phyloP scores from a whole-genome alignment of 306 rosid species.

The Amphicarpaea edgeworthii region DNA sequence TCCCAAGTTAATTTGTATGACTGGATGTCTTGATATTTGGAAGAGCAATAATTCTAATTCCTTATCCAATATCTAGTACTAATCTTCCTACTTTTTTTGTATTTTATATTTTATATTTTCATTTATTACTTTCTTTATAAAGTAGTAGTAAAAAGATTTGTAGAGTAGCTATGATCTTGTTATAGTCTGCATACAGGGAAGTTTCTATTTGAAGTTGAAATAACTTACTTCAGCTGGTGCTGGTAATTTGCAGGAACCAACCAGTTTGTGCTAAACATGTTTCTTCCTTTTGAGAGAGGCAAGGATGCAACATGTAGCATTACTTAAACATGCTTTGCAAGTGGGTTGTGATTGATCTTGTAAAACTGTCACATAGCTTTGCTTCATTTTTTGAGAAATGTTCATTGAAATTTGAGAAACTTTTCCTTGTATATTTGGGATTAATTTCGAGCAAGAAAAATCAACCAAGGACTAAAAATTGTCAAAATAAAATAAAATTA shows the following conservation, averaged over 20 bases:
- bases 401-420: not conserved
- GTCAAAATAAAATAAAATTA: too few relatives aligned
- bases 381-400: not conserved
- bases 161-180: slow-evolving; percentile 19
- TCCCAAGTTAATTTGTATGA: slow-evolving; percentile 40
- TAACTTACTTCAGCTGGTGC: slow-evolving; percentile 20
- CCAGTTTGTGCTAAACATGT: slow-evolving; percentile 4
- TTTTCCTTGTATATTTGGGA: too few relatives aligned
- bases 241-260: not conserved
- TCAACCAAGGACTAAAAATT: too few relatives aligned
- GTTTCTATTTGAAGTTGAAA: slow-evolving; percentile 32
- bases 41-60: not conserved
- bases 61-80: not conserved
- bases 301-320: slow-evolving; percentile 31
- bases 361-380: slow-evolving; percentile 16
- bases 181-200: not conserved
- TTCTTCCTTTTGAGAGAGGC: slow-evolving; percentile 30
- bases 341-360: slow-evolving; percentile 22
- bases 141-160: not conserved
- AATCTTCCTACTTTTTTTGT: not conserved
- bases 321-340: slow-evolving; percentile 4
- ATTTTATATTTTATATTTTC: not conserved
- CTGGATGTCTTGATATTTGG: slow-evolving; percentile 17
- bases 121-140: not conserved
- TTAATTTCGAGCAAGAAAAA: too few relatives aligned